Evolutionary conservation across 1,139 yeast species (phyloP), one percentile per base, ranked within the genome.

Genomic region (Pneumocystis jirovecii): DNA sequence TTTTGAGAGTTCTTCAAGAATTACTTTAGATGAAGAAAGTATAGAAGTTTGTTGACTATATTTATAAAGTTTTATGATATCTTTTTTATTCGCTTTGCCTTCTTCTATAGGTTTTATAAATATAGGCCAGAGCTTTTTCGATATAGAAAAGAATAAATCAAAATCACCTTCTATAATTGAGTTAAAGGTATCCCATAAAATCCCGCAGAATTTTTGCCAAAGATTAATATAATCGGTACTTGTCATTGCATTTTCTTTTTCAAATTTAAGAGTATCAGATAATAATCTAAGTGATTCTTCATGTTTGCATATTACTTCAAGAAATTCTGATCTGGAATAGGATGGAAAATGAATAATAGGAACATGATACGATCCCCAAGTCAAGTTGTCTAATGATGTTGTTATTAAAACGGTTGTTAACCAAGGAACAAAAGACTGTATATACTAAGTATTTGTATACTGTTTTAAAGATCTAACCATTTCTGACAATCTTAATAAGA

Each of bases 51-150:
- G n/a, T 25, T 50, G 57, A 29, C 57, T 50, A 50, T 25, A 50
- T 25, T 50, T 50, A 31, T 50, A 50, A 29, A 60, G 61, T 39
- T 42, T 39, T 21, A 60, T 42, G 19, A 39, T 21, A 31, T 60
- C 61, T 60, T 39, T 39, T 15, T 31, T 60, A 21, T 8, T 25
- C 8, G 45, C 45, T 17, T 60, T 73, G 72, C 63, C 44, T 45
- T 34, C 50, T 59, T 71, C 73, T 4, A 74, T 74, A 1, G 76
- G 73, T 61, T 72, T 62, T 57, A 69, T 35, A 64, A 65, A 65
- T 40, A 61, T 39, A 50, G 63, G 56, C 15, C 63, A 57, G 62
- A 60, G 61, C 66, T 68, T 21, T 67, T 67, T 10, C 64, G 72
- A 12, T 70, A 68, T 21, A 19, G 61, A 60, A 60, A 39, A 25